Conservation (phyloP, 805 yeast species). For the Komagataella phaffii region DNA sequence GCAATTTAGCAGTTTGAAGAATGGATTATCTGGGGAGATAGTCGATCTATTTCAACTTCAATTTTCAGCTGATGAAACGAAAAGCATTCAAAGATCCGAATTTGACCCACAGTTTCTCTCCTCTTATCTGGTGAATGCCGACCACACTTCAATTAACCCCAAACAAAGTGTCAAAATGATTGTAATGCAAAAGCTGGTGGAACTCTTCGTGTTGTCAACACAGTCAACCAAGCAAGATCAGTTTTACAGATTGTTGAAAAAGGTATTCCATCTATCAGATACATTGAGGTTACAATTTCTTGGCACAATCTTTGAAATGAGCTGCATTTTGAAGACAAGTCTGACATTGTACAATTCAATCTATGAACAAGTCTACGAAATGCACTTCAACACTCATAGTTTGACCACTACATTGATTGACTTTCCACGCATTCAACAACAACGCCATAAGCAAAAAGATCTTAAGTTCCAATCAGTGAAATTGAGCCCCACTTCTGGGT, state of each 20-base stretch:
- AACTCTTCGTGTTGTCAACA: neutral
- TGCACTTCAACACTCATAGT: neutral
- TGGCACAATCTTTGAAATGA: neutral
- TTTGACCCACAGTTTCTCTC: neutral
- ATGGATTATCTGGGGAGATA: neutral
- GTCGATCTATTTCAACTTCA: neutral
- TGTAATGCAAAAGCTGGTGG: neutral
- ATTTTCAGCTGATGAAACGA: neutral
- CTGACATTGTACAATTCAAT: neutral
- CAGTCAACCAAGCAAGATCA: neutral
- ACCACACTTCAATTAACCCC: neutral
- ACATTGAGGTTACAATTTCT: neutral
- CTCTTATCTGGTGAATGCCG: neutral
- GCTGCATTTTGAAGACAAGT: neutral
- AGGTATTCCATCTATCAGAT: neutral
- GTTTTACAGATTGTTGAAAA: neutral
- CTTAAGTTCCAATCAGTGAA: neutral
- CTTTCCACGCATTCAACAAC: neutral
- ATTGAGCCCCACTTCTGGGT: neutral
- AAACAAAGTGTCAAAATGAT: neutral
- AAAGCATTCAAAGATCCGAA: neutral
- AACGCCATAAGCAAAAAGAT: neutral
- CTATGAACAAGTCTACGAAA: neutral
- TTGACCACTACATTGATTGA: neutral
- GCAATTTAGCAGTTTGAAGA: neutral